Percentiles rank a stretch among this genome's conserved stretches.
These are phyloP conservation scores for Grigorovia transvaalensis DNA, from an alignment of 805 yeast genomes.

Conservation along the genomic window DNA sequence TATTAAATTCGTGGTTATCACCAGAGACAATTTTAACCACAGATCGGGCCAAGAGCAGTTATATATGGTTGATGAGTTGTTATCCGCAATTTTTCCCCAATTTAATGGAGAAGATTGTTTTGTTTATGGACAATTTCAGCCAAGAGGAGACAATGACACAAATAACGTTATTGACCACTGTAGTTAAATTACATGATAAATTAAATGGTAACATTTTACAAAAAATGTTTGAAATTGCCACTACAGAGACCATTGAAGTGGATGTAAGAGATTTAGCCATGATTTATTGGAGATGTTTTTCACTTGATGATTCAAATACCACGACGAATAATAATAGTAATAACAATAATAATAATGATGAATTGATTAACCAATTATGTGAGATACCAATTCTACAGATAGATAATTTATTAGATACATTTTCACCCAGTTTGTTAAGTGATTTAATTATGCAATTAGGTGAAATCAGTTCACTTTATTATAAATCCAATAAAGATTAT, in stretches of 20 bases:
- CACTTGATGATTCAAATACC: conserved; percentile 28
- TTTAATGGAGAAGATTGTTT: conserved; percentile 37
- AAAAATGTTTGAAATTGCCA: conserved; percentile 45
- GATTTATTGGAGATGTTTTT: conserved; percentile 68
- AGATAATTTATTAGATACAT: conserved; percentile 57
- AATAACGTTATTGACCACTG: conserved; percentile 45
- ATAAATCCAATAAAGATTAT: conserved; percentile 54
- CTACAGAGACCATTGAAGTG: conserved; percentile 55
- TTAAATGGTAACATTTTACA: conserved; percentile 42
- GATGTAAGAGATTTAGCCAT: conserved; percentile 76
- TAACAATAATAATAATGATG: conserved; percentile 11
- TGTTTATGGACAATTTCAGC: conserved; percentile 41
- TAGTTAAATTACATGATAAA: conserved; percentile 45
- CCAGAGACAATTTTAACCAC: conserved; percentile 38
- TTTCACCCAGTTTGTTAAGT: conserved; percentile 58
- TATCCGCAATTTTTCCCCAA: conserved; percentile 52
- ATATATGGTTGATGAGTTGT: conserved; percentile 65
- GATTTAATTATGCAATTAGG: conserved; percentile 67
- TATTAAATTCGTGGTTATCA: conserved; percentile 31
- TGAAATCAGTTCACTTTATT: conserved; percentile 81
- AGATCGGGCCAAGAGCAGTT: conserved; percentile 39
- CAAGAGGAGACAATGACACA: conserved; percentile 56
- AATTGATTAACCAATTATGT: conserved; percentile 21
- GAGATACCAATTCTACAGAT: conserved; percentile 51
- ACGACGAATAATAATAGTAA: not conserved